Evolutionary conservation across 129 eudicot genomes (phyloP).

Genomic region (Pseudognaphalium luteoalbum): DNA sequence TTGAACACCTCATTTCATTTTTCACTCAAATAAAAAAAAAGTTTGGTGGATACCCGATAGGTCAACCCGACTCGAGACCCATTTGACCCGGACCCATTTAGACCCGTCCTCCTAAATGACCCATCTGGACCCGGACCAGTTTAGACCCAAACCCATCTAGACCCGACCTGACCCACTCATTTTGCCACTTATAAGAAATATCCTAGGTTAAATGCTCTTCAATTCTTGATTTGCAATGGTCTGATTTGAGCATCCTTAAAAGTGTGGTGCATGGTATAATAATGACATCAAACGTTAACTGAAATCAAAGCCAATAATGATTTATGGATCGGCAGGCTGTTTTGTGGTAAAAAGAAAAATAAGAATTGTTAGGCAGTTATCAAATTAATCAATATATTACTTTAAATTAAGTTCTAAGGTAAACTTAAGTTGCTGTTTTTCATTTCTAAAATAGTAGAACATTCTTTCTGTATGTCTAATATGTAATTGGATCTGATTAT

Average conservation of each 20-base stretch:
- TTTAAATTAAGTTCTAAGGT: neutral
- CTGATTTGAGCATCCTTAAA: neutral
- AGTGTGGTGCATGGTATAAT: neutral
- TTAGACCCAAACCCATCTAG: too few species aligned
- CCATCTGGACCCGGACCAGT: too few species aligned
- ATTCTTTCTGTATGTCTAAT: neutral
- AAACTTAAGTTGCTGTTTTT: neutral
- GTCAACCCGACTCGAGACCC: too few species aligned
- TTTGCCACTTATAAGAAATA: too few species aligned
- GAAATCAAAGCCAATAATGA: neutral
- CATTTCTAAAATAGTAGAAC: neutral
- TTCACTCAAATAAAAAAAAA: too few species aligned
- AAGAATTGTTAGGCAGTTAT: neutral
- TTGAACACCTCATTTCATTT: too few species aligned
- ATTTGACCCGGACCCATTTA: too few species aligned
- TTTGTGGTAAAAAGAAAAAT: neutral
- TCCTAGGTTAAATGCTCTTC: neutral
- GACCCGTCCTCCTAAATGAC: too few species aligned
- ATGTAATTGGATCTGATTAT: neutral
- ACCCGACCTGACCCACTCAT: too few species aligned
- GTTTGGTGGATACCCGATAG: too few species aligned
- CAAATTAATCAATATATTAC: neutral
- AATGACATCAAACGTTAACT: neutral
- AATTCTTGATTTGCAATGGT: neutral
- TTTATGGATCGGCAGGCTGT: neutral